A percentile compares a stretch with the other conserved stretches of the same genome.
Conservation (phyloP, 2,329 filamentous ascomycete species). For the Fusarium sp. region DNA sequence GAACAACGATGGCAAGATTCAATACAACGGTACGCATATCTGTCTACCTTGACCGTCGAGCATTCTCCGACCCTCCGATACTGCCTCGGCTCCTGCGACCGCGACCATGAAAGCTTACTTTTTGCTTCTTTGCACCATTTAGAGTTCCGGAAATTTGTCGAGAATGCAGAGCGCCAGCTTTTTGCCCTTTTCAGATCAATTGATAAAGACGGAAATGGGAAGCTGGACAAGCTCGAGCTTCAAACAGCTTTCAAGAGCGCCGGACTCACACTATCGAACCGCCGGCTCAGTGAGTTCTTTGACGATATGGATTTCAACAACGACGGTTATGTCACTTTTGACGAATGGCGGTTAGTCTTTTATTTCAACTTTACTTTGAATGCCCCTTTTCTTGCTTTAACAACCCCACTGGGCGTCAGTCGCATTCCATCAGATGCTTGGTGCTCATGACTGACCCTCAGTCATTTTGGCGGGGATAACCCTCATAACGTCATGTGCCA, state of each 20-base stretch:
- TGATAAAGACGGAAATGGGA: constrained; percentile 85
- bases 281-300: constrained; percentile 87
- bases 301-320: constrained; percentile 87
- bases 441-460: constrained; percentile 43
- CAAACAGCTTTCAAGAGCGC: constrained; percentile 80
- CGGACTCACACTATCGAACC: constrained; percentile 80
- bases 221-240: constrained; percentile 87
- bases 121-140: constrained; percentile 16
- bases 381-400: background rate
- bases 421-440: constrained; percentile 38
- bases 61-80: constrained; percentile 22
- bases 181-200: constrained; percentile 85
- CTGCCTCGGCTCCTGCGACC: constrained; percentile 25
- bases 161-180: constrained; percentile 86
- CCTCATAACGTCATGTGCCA: constrained; percentile 47
- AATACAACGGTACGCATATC: constrained; percentile 78
- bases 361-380: constrained; percentile 16
- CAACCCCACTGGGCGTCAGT: constrained; percentile 18
- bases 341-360: constrained; percentile 91
- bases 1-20: constrained; percentile 88
- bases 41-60: constrained; percentile 22
- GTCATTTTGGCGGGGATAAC: constrained; percentile 43
- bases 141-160: constrained; percentile 93
- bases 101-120: constrained; percentile 36
- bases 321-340: constrained; percentile 88